A percentile compares a stretch with the other conserved stretches of the same genome.
phyloP scores from a whole-genome alignment of 495 filamentous ascomycete genomes.

The Durotheca rogersii region DNA sequence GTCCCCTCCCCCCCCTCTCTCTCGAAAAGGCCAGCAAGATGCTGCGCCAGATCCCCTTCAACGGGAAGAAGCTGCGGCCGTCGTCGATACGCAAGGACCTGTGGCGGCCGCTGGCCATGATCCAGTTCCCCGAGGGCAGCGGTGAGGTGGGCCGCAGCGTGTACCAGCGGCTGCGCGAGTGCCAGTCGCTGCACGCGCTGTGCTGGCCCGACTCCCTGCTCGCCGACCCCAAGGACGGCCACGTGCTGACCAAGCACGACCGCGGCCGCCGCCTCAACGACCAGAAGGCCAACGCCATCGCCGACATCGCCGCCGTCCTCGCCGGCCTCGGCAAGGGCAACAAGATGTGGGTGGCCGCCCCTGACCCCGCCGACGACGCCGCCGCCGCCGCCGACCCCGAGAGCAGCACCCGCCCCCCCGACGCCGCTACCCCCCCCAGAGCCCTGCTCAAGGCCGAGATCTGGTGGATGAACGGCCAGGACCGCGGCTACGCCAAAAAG shows the following conservation, averaged over 20 bases:
- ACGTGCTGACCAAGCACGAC: constrained; percentile 50
- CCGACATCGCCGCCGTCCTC: constrained; percentile 82
- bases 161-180: constrained; percentile 80
- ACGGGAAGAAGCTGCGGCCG: constrained; percentile 87
- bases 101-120: constrained; percentile 78
- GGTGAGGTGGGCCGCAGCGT: constrained; percentile 66
- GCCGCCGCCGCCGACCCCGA: constrained; percentile 35
- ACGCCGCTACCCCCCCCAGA: constrained; percentile 25
- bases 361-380: constrained; percentile 30
- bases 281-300: constrained; percentile 84
- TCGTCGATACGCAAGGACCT: constrained; percentile 80
- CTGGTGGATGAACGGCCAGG: constrained; percentile 67
- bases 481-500: constrained; percentile 62
- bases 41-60: constrained; percentile 76
- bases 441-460: constrained; percentile 49
- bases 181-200: constrained; percentile 67
- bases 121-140: constrained; percentile 64
- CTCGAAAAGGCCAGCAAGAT: constrained; percentile 31
- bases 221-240: constrained; percentile 45
- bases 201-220: constrained; percentile 59
- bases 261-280: constrained; percentile 70
- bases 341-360: constrained; percentile 44
- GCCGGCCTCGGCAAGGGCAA: constrained; percentile 49
- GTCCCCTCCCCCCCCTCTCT: too few species aligned
- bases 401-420: too few species aligned